Base-by-base conservation (phyloP, 768 basidiomycete species). In the Serendipita sp. region DNA sequence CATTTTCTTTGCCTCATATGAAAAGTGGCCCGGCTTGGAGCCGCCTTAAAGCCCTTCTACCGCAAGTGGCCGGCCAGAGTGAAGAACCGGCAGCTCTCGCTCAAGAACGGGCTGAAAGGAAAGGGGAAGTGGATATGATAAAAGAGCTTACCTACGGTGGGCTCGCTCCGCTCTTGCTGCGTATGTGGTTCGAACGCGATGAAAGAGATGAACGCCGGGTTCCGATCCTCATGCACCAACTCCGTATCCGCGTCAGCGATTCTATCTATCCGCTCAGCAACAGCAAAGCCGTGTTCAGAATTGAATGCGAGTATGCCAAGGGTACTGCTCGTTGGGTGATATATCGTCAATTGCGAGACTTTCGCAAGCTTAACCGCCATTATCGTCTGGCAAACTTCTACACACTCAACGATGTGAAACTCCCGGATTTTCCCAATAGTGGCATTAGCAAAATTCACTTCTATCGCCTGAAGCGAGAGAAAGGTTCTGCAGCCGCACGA, bases 271-370 rank as follows among this genome's bases (percentile, higher is more conserved):
- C 90, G 3, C 76, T 89, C 68, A 83, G 91, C 67, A 80, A 82
- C 23, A 76, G 82, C 51, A 88, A 88, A 71, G 83, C 89, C 3
- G 84, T 91, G 1, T 94, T 94, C 72, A 83, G 91, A 15, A 91
- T 94, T 68, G 91, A 94, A 74, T 97, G 93, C 72, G 90, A 96
- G 74, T 98, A 99, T 73, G 95, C 91, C 0, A 93, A 95, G 68
- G 91, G 91, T 23, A 85, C 86, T 11, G 84, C 81, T 71, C 78
- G 92, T 73, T 99, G 96, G 95, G 94, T 96, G 34, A 80, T 91
- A n/a, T 92, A 92, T 74, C 85, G 95, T 63, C 86, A 94, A 74
- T 79, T 96, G 64, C 85, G 90, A 67, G 95, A 98, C 73, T 96
- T 99, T 71, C 64, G 95, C 52, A 87, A 87, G 30, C 75, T 99